Conservation (phyloP, 805 yeast species). For the Kuraishia ogatae region DNA sequence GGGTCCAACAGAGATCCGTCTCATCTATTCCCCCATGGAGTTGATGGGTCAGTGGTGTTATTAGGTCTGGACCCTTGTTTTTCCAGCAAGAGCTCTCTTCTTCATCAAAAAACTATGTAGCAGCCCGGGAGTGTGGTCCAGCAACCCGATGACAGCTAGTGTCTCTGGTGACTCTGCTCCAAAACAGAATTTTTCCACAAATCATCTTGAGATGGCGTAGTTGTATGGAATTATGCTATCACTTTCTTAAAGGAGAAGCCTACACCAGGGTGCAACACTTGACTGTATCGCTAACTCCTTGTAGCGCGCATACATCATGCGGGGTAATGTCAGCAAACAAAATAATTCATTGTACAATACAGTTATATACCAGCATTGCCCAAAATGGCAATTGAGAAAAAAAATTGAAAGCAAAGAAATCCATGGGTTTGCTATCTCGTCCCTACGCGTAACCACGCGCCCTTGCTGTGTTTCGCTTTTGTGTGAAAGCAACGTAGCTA, state of each 20-base stretch:
- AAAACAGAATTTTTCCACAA: too few species aligned
- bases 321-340: not conserved
- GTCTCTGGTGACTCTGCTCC: too few species aligned
- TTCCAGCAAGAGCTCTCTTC: too few species aligned
- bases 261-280: not conserved
- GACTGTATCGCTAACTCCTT: not conserved
- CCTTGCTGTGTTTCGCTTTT: not conserved
- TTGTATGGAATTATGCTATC: too few species aligned
- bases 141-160: too few species aligned
- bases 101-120: too few species aligned
- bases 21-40: not conserved
- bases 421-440: not conserved
- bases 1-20: not conserved
- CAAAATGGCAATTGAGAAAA: not conserved
- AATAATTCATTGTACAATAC: not conserved
- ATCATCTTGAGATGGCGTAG: too few species aligned
- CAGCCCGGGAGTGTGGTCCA: too few species aligned
- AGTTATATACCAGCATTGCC: not conserved
- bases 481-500: not conserved
- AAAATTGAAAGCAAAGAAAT: too few species aligned
- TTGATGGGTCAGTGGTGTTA: too few species aligned
- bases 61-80: too few species aligned
- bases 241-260: not conserved
- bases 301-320: not conserved
- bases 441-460: not conserved